Evolutionary conservation across 1,284 basidiomycete genomes (phyloP), one percentile per base, ranked within the genome.

Genomic region (Marasmius fiardii): DNA sequence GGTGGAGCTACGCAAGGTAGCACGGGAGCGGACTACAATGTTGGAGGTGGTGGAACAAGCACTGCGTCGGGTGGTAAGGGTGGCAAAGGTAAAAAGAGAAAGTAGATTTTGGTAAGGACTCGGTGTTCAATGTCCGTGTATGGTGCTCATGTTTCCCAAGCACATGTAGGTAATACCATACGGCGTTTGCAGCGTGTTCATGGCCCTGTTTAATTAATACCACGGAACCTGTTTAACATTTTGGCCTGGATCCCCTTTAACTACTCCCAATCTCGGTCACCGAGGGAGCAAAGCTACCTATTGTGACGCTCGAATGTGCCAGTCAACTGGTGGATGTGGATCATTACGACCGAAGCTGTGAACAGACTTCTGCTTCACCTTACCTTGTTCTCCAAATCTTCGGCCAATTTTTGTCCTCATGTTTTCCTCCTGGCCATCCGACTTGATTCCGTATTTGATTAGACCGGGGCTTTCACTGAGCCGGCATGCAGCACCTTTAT

Each of bases 1-100:
- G 77, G 82, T 53, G 81, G 83, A 33, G 85, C 86, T 24, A 87
- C 84, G n/a, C 86, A 88, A 67, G 86, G 86, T 16, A 73, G 68
- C 55, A 66, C 71, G 20, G 58, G 56, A 48, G 57, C 68, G 26
- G 71, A 73, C 31, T 57, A 52, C 35, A 63, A 67, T 47, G 70
- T 71, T 37, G 69, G 68, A 62, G 68, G 68, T 39, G 59, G 67
- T 20, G 71, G 67, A 52, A 70, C 72, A 35, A 63, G 68, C 31
- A 68, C 71, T 37, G 67, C 71, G 47, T 71, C 72, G 43, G 85
- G 82, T 66, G 74, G 76, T 56, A 61, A 65, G 37, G 67, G 67
- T 12, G 63, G 65, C 11, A 77, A 75, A 60, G 69, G 70, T 26
- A 77, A 74, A 65, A 76, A 73, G 64, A 74, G 67, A 64, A 73